Base-by-base conservation (phyloP, 768 basidiomycete genomes). In the Lactarius evosmus region DNA sequence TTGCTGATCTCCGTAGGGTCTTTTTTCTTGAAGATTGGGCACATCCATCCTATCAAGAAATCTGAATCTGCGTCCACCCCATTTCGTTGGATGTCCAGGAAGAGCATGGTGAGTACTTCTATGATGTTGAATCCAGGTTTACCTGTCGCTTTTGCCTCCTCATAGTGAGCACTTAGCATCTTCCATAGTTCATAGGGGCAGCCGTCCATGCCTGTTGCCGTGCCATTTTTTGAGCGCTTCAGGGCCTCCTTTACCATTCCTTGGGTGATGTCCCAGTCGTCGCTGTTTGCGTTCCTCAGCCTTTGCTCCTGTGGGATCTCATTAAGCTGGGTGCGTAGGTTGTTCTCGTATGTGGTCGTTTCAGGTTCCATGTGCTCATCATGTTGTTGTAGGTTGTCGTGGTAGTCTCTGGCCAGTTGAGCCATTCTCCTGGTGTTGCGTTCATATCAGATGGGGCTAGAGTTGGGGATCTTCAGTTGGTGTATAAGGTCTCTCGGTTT, bases 11-110 rank as follows among this genome's bases (percentile, higher is more conserved):
- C 36, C 14, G 2, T 38, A 14, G 3, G 12, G 41, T 72, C 69
- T 6, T 69, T 74, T 50, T 81, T 80, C 41, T 81, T 81, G 62
- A 76, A 81, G 0, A 81, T 33, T 0, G 75, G 78, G 70, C 76
- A 71, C 61, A 75, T 71, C 69, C 70, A 72, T 0, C 78, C 78
- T 7, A 70, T 52, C 0, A 72, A 30, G 54, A 78, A 82, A 17
- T 53, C 29, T 0, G 63, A 12, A 4, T 27, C 5, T 1, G 11
- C 5, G 12, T 55, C 4, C 0, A 49, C 22, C 0, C 63, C 34
- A 2, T 56, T 19, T 0, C 7, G n/a, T 14, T 25, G n/a, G 7
- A 49, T 49, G 46, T 49, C n/a, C 1, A 3, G 1, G 46, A 49
- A 49, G 2, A 49, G 1, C 3, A 3, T 25, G 1, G n/a, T 27